Conservation (phyloP, 2,329 filamentous ascomycete species). For the Aureobasidium sp. region DNA sequence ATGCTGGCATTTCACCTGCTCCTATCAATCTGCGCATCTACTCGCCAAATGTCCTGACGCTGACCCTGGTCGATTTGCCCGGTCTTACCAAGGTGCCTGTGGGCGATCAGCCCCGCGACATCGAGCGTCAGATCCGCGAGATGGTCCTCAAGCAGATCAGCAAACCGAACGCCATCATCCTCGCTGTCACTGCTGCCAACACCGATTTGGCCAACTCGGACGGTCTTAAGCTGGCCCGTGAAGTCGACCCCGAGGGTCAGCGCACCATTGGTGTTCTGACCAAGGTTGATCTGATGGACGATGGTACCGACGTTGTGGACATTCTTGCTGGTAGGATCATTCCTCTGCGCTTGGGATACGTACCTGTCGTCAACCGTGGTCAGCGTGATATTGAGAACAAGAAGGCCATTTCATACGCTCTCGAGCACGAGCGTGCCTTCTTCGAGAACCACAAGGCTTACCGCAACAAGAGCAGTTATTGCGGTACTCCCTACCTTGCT, state of each 20-base stretch:
- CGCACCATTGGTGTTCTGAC: slow-evolving; percentile 96
- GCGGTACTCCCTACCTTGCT: slow-evolving; percentile 92
- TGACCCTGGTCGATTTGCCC: slow-evolving; percentile 93
- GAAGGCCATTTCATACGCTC: slow-evolving; percentile 80
- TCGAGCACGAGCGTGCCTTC: slow-evolving; percentile 92
- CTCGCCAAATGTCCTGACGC: slow-evolving; percentile 93
- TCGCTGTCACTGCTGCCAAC: slow-evolving; percentile 94
- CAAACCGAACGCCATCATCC: slow-evolving; percentile 96
- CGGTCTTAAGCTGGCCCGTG: slow-evolving; percentile 87
- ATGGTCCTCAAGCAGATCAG: slow-evolving; percentile 99
- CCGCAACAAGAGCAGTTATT: slow-evolving; percentile 97
- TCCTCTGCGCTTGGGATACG: slow-evolving; percentile 85
- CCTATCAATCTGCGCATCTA: slow-evolving; percentile 98
- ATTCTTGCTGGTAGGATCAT: slow-evolving; percentile 97
- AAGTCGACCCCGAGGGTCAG: slow-evolving; percentile 96
- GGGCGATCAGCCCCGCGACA: slow-evolving; percentile 91
- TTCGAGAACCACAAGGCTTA: slow-evolving; percentile 99
- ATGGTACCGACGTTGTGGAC: slow-evolving; percentile 95
- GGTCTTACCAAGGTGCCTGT: slow-evolving; percentile 95
- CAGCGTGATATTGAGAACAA: slow-evolving; percentile 98
- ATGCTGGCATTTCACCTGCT: slow-evolving; percentile 90
- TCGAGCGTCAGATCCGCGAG: slow-evolving; percentile 91
- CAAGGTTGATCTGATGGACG: slow-evolving; percentile 98
- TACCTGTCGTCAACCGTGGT: slow-evolving; percentile 95
- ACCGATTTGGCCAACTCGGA: slow-evolving; percentile 98